phyloP scores from a whole-genome alignment of 345 rosid species.

The Cochlearia excelsa region DNA sequence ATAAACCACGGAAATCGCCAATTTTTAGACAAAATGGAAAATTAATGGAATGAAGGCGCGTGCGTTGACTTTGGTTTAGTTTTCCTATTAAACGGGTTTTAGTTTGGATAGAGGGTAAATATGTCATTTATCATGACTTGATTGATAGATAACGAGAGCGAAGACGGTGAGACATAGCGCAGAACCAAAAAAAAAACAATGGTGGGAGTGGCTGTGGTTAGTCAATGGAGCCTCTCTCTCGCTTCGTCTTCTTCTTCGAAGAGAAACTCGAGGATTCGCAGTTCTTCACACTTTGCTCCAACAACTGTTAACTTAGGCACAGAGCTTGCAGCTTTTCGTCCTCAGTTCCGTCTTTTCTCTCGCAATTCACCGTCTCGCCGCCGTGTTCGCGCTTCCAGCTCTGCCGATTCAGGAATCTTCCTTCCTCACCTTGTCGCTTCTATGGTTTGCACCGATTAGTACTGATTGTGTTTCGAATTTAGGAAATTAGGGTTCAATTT shows the following conservation, averaged over 20 bases:
- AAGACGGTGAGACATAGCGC: not conserved
- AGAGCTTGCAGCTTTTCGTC: conserved; percentile 46
- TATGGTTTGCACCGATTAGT: conserved; percentile 42
- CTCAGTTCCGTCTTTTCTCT: conserved; percentile 52
- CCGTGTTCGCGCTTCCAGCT: conserved; percentile 37
- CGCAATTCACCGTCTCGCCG: conserved; percentile 38
- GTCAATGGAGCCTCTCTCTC: conserved; percentile 25
- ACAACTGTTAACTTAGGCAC: conserved; percentile 31
- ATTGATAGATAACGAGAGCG: conserved; percentile 2
- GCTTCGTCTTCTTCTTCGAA: conserved; percentile 12
- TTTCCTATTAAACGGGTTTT: no score
- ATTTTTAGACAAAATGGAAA: no score
- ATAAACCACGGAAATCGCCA: no score
- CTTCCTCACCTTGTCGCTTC: conserved; percentile 86
- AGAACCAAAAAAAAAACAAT: conserved; percentile 11
- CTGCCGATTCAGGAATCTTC: conserved; percentile 56
- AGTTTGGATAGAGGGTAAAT: not conserved
- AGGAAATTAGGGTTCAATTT: no score
- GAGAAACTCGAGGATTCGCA: conserved; percentile 3
- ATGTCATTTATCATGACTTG: conserved; percentile 4
- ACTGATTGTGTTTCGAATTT: no score
- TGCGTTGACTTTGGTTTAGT: no score
- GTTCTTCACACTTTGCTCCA: conserved; percentile 29
- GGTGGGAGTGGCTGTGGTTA: conserved; percentile 33
- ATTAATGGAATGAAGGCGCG: no score